Percentiles rank a stretch among this genome's conserved stretches.
Conservation (phyloP, 2,329 filamentous ascomycete species). For the Talaromyces sp. region DNA sequence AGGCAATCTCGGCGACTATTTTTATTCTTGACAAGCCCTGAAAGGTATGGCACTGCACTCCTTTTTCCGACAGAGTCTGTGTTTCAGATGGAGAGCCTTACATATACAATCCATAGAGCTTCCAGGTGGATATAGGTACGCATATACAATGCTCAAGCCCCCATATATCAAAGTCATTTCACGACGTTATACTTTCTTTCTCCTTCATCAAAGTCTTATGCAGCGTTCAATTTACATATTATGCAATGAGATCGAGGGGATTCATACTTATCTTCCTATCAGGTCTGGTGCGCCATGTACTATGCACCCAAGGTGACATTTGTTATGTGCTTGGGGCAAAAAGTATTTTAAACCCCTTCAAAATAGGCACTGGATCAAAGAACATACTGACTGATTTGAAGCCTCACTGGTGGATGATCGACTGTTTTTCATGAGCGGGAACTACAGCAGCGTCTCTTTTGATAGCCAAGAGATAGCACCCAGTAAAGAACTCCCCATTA, state of each 20-base stretch:
- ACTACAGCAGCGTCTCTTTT: constrained; percentile 17
- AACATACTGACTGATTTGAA: background rate
- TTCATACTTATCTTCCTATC: background rate
- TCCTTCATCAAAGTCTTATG: background rate
- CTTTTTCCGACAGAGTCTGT: background rate
- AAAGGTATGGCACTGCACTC: background rate
- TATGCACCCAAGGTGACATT: constrained; percentile 15
- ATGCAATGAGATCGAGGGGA: background rate
- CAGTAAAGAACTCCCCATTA: background rate
- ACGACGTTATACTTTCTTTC: background rate
- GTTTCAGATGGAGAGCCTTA: background rate
- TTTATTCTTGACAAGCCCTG: background rate
- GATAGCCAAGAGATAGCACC: constrained; percentile 14
- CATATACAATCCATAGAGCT: background rate
- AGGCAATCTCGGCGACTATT: background rate
- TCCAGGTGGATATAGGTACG: background rate
- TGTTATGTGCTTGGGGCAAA: constrained; percentile 17
- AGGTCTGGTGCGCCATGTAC: background rate
- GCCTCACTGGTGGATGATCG: constrained; percentile 13
- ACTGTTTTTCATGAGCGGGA: constrained; percentile 16
- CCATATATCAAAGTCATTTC: background rate
- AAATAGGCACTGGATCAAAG: background rate
- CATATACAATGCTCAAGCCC: background rate
- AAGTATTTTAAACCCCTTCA: background rate
- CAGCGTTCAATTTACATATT: background rate